phyloP scores from a whole-genome alignment of 257 asterid species.

The Solanum sejunctum region DNA sequence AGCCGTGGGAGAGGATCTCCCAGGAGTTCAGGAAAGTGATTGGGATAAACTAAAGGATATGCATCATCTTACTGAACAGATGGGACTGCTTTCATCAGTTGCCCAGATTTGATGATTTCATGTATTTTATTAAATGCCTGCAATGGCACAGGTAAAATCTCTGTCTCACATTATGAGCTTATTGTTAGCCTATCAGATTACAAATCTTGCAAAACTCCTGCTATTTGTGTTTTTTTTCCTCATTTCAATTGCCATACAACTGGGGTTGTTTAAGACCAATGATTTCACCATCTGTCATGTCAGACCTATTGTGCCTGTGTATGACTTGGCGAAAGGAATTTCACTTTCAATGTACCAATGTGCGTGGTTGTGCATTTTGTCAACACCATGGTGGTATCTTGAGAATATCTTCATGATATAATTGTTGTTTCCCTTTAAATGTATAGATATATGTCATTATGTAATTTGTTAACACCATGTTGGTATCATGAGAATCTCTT shows the following conservation, averaged over 20 bases:
- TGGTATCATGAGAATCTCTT: not conserved
- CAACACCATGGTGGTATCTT: not conserved
- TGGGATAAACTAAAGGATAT: constrained; percentile 39
- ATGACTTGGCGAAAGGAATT: not conserved
- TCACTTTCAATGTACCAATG: not conserved
- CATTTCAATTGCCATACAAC: not conserved
- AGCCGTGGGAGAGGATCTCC: constrained; percentile 16
- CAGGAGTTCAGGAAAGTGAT: constrained; percentile 25
- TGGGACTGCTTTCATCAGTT: constrained; percentile 56
- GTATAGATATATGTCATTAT: not conserved
- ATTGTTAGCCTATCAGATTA: not conserved
- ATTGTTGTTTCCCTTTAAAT: not conserved
- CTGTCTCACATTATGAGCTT: not conserved
- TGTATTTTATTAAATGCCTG: not conserved
- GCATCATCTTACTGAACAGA: constrained; percentile 54
- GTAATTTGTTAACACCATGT: not conserved
- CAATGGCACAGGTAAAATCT: not conserved
- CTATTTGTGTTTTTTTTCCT: not conserved
- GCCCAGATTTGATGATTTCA: constrained; percentile 2
- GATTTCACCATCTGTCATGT: not conserved
- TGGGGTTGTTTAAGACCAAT: not conserved
- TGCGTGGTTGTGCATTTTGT: not conserved
- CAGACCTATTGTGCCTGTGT: not conserved
- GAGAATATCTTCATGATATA: not conserved
- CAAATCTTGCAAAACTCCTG: not conserved